A percentile compares a stretch with the other conserved stretches of the same genome.
Conservation (phyloP, 1,139 yeast genomes). For the Blastobotrys serpentis region DNA sequence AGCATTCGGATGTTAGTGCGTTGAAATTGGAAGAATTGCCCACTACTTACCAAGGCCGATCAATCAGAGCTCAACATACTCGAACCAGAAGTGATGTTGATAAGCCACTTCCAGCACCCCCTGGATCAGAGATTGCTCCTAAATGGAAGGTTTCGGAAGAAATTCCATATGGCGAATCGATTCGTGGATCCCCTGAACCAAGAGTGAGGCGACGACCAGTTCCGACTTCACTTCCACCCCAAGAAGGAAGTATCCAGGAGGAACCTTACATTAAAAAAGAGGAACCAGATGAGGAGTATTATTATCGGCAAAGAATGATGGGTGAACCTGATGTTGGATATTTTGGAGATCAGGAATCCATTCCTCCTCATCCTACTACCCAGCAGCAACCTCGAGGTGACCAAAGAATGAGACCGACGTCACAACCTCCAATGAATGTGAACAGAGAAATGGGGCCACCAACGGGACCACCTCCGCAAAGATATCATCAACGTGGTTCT, state of each 20-base stretch:
- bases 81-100: constrained; percentile 6
- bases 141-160: background rate
- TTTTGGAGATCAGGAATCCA: background rate
- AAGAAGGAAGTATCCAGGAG: background rate
- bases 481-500: background rate
- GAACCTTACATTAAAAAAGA: background rate
- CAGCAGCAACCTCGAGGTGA: background rate
- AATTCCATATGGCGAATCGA: constrained; percentile 1
- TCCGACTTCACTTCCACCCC: background rate
- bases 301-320: constrained; percentile 10
- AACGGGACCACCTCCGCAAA: background rate
- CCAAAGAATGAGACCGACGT: background rate
- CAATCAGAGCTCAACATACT: background rate
- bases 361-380: no score
- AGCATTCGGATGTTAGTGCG: background rate
- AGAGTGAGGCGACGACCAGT: background rate
- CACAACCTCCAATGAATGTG: background rate
- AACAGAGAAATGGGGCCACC: background rate
- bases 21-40: constrained; percentile 7
- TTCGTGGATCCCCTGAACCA: constrained; percentile 1
- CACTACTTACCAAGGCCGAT: background rate
- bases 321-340: background rate
- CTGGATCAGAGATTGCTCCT: constrained; percentile 6
- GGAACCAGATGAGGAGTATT: constrained; percentile 1
- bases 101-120: constrained; percentile 17